Evolutionary conservation across 2,329 filamentous ascomycete genomes (phyloP).

Genomic region (Cryphonectria carpinicola): DNA sequence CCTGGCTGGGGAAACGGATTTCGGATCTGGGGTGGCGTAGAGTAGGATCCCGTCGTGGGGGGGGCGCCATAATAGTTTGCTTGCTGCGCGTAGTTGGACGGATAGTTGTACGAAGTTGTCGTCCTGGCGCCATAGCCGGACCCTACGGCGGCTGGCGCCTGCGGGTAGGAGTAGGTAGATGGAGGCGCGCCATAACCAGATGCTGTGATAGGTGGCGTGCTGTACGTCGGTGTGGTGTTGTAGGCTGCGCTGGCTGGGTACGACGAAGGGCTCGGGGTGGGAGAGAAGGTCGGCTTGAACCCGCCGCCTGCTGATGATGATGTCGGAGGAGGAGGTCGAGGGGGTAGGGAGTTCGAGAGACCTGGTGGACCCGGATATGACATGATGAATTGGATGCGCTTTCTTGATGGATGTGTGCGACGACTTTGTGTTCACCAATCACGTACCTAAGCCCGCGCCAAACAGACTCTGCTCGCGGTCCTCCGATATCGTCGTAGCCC

Average conservation of each 20-base stretch:
- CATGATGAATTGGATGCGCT: conserved; percentile 70
- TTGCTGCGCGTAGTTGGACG: conserved; percentile 41
- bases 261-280: conserved; percentile 42
- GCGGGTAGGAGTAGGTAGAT: conserved; percentile 34
- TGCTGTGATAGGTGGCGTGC: conserved; percentile 40
- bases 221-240: conserved; percentile 41
- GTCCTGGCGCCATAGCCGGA: conserved; percentile 36
- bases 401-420: conserved; percentile 35
- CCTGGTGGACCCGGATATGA: conserved; percentile 87
- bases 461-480: conserved; percentile 26
- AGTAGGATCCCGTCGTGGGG: conserved; percentile 42
- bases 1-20: conserved; percentile 79
- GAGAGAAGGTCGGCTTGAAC: conserved; percentile 58
- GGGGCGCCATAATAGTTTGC: conserved; percentile 46
- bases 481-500: background rate
- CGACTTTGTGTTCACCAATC: conserved; percentile 36
- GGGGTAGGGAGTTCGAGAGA: conserved; percentile 72
- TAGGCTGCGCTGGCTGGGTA: conserved; percentile 37
- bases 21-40: conserved; percentile 68
- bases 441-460: conserved; percentile 52
- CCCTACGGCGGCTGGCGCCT: conserved; percentile 41
- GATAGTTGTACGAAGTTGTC: conserved; percentile 29
- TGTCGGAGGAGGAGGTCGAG: conserved; percentile 71
- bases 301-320: conserved; percentile 48
- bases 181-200: conserved; percentile 49